A percentile compares a stretch with the other conserved stretches of the same genome.
Conservation (phyloP, 176 grass and related monocot species). For the Cenchrus purpureus region DNA sequence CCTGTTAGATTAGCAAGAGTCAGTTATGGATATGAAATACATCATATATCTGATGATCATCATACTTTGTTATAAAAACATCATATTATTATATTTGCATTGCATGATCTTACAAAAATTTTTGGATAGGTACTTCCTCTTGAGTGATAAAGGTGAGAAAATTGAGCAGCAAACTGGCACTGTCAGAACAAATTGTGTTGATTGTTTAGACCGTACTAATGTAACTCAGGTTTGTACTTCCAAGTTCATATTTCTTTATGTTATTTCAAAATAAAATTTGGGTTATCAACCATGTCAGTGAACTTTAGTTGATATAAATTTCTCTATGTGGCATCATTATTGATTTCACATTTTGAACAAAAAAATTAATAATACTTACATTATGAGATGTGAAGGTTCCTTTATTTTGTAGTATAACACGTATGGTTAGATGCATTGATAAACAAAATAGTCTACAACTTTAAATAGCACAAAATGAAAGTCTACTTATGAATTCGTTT, state of each 20-base stretch:
- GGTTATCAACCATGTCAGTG: not conserved
- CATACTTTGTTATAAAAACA: not conserved
- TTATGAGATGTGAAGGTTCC: not conserved
- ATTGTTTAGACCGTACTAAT: slow-evolving; percentile 97
- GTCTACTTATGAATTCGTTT: not conserved
- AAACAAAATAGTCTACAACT: not conserved
- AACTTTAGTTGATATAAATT: not conserved
- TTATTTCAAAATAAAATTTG: not conserved
- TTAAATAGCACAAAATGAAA: not conserved
- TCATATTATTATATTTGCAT: slow-evolving; percentile 9
- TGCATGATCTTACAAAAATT: slow-evolving; percentile 6
- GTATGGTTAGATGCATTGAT: not conserved
- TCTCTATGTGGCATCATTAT: not conserved
- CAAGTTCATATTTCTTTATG: not conserved
- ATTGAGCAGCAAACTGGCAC: slow-evolving; percentile 66
- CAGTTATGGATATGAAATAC: not conserved
- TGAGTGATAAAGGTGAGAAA: slow-evolving; percentile 71
- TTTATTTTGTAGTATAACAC: not conserved
- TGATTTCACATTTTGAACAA: not conserved
- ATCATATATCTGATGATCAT: not conserved
- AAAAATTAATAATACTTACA: not conserved
- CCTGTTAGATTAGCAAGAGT: not conserved
- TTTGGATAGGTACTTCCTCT: slow-evolving; percentile 74
- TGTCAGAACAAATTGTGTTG: slow-evolving; percentile 90
- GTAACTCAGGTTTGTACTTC: slow-evolving; percentile 79